phyloP scores from a whole-genome alignment of 768 basidiomycete species.

The Panellus pusillus region DNA sequence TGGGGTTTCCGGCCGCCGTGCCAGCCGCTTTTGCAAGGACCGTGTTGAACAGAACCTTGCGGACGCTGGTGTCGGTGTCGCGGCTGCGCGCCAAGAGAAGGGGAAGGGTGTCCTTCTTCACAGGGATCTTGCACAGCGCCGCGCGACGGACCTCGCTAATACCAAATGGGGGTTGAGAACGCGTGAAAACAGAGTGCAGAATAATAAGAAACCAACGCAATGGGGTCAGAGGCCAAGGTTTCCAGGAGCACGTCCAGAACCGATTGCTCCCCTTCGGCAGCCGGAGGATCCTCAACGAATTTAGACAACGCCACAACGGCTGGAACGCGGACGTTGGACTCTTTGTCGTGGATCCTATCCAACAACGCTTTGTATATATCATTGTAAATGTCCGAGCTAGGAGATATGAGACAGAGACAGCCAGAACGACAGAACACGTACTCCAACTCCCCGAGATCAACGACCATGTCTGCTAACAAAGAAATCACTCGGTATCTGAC shows the following conservation, averaged over 20 bases:
- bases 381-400: slow-evolving; percentile 75
- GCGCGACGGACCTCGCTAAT: slow-evolving; percentile 92
- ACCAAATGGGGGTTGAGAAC: background rate
- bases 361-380: slow-evolving; percentile 62
- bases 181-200: background rate
- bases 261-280: slow-evolving; percentile 50
- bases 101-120: slow-evolving; percentile 55
- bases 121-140: slow-evolving; percentile 68
- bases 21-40: slow-evolving; percentile 40
- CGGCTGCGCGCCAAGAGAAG: slow-evolving; percentile 73
- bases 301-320: slow-evolving; percentile 80
- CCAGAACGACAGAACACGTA: slow-evolving; percentile 38
- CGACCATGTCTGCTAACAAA: slow-evolving; percentile 76
- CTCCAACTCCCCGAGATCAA: slow-evolving; percentile 84
- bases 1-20: slow-evolving; percentile 63
- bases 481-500: slow-evolving; percentile 81
- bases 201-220: slow-evolving; percentile 59
- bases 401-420: background rate
- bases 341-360: slow-evolving; percentile 78
- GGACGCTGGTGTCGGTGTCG: slow-evolving; percentile 74
- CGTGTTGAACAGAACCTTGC: slow-evolving; percentile 69
- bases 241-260: slow-evolving; percentile 66
- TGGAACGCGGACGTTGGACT: slow-evolving; percentile 71
- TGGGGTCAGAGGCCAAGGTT: slow-evolving; percentile 67
- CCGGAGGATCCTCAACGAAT: slow-evolving; percentile 67